Base-by-base conservation (phyloP, 164 flowering plant genomes). In the Piper betle region DNA sequence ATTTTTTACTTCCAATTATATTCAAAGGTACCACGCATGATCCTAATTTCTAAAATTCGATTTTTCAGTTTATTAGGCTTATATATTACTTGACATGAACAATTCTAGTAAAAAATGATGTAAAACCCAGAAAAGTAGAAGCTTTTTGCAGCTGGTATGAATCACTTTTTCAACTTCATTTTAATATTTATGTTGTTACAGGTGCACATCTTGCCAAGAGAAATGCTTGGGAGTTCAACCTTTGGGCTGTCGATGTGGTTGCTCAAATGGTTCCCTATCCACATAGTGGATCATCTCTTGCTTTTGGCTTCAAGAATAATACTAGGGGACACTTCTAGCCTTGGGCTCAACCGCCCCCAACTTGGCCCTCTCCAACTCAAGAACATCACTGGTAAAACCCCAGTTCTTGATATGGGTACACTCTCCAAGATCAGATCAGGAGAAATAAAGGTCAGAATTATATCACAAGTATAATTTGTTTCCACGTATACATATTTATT, bases 211-310 rank as follows among this genome's bases (percentile, higher is more conserved):
- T 66, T 93, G 70, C 99, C 99, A 13, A 80, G 79, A 68, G 91
- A 93, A 81, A 84, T 93, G 86, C 74, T 93, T 33, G 97, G 99
- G 13, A 78, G 61, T 71, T 93, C 99, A 46, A 93, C 99, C 67
- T 93, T 90, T 64, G 97, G 83, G 61, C 50, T 90, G 69, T 80
- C 97, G 71, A 87, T 85, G 96, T 86, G 81, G 76, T 75, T 93
- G 71, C 85, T 87, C 55, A 90, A 85, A 79, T 86, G 97, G 99
- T 43, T 93, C 18, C 96, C 96, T 39, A 57, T 84, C 52, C 73
- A 84, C 52, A 60, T 86, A 17, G 98, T 87, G 57, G 98, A 92
- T 72, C 78, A 63, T 10, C 71, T 93, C 57, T 65, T 93, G 33
- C 81, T 93, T 8, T 62, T 85, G 0, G 46, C 79, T 1, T 75